A percentile compares a stretch with the other conserved stretches of the same genome.
These are phyloP conservation scores for Vitis hybrid DNA, from an alignment of 177 flowering plant species.

Conservation along the genomic window DNA sequence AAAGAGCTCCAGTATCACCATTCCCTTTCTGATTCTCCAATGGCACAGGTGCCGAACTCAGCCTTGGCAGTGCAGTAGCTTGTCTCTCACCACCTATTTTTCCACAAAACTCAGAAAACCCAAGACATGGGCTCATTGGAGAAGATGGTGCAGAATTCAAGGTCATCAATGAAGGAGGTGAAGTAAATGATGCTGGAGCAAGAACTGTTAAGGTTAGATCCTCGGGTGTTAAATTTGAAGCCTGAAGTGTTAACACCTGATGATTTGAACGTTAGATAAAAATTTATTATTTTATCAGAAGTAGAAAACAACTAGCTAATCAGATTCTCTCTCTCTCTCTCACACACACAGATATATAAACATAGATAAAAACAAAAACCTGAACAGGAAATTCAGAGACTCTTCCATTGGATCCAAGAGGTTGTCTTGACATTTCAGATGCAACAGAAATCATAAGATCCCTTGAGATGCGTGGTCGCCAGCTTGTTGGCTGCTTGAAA, in stretches of 20 bases:
- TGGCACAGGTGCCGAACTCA: conserved; percentile 29
- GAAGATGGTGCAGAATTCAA: conserved; percentile 71
- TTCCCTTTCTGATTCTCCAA: conserved; percentile 37
- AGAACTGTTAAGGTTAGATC: conserved; percentile 89
- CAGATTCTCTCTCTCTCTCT: background rate
- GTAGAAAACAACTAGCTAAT: conserved; percentile 1
- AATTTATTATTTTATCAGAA: background rate
- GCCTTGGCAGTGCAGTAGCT: conserved; percentile 32
- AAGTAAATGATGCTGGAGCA: conserved; percentile 89
- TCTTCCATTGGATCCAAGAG: conserved; percentile 46
- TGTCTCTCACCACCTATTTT: conserved; percentile 35
- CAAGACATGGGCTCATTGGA: conserved; percentile 65
- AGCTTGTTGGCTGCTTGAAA: conserved; percentile 77
- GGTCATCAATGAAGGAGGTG: conserved; percentile 81
- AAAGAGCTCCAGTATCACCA: conserved; percentile 27
- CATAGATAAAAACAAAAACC: conserved; percentile 29
- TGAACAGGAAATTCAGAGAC: conserved; percentile 83
- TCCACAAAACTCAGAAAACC: conserved; percentile 48
- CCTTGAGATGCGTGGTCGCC: conserved; percentile 81
- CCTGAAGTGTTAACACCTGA: conserved; percentile 95
- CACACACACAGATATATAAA: background rate
- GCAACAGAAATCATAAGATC: conserved; percentile 93
- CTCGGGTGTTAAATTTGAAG: conserved; percentile 86
- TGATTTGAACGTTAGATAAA: conserved; percentile 12
- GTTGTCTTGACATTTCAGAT: conserved; percentile 76